Base-by-base conservation (phyloP, 495 filamentous ascomycete species). In the Penicillium ucsense region DNA sequence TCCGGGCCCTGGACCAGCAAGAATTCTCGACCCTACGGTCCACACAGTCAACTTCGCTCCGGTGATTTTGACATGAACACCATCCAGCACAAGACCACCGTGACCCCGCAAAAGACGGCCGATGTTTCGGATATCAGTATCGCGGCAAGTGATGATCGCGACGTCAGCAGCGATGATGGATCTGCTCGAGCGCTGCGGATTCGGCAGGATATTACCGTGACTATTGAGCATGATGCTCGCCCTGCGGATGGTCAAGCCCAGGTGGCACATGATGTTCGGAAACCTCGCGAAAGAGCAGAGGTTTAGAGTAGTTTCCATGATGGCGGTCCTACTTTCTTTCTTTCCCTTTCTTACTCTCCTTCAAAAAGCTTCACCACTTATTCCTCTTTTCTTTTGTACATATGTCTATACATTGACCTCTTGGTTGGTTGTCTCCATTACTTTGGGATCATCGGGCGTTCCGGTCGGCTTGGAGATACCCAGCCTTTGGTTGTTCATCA, bases 161-260 rank as follows among this genome's bases (percentile, higher is more conserved):
- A 64, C 32, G 48, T 59, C 30, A 71, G 66, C 47, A 58, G 55
- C 34, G 67, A 70, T 31, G 66, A 72, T 58, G 65, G 66, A 2
- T 71, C 67, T 5, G 64, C 63, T 7, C 63, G 66, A 8, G 67
- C 67, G n/a, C 41, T 73, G 31, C 60, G 67, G 29, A 75, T 75
- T 41, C 63, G 67, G 6, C 69, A 71, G 36, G 69, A 73, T 35
- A 64, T 75, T 35, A 75, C 71, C 2, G 62, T 75, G 20, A 70
- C 69, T 4, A 65, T 73, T 40, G 53, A 72, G 50, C 63, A 55
- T 8, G 67, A 68, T 33, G 48, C 59, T 4, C 57, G 61, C 30
- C 57, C 63, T n/a, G 47, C 54, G 3, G 50, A 55, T 8, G 60
- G 60, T 36, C 46, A 61, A 11, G 8, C 50, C 5, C 53, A 45